Percentiles rank a stretch among this genome's conserved stretches.
These are phyloP conservation scores for Escovopsis sp. DNA, from an alignment of 2,329 filamentous ascomycete genomes.

Conservation along the genomic window DNA sequence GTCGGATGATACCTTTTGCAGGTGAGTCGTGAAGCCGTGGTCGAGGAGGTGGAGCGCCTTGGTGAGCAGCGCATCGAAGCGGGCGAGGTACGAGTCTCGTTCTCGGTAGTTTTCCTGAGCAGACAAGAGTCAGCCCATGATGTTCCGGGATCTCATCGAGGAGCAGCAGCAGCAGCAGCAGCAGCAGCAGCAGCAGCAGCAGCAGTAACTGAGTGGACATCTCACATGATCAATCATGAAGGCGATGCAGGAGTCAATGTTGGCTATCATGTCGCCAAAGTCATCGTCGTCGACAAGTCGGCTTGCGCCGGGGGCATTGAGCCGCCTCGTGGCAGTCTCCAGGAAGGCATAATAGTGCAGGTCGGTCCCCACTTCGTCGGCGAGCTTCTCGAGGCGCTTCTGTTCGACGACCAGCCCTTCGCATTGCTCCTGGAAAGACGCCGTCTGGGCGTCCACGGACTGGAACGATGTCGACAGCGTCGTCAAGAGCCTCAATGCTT, in stretches of 20 bases:
- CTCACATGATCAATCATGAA: conserved; percentile 82
- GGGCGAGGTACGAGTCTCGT: conserved; percentile 71
- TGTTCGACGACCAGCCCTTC: conserved; percentile 77
- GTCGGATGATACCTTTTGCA: conserved; percentile 40
- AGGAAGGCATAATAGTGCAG: conserved; percentile 91
- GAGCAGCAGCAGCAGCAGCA: too few relatives aligned
- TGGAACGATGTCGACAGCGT: conserved; percentile 76
- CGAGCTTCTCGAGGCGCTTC: conserved; percentile 60
- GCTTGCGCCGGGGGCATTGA: conserved; percentile 84
- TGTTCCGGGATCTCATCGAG: too few relatives aligned
- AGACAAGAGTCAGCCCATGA: neutral
- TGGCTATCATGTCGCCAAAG: conserved; percentile 77
- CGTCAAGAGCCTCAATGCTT: conserved; percentile 60
- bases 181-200: too few relatives aligned
- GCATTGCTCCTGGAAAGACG: conserved; percentile 84
- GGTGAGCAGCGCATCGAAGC: conserved; percentile 68
- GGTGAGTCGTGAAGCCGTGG: conserved; percentile 36
- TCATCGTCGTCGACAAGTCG: conserved; percentile 71
- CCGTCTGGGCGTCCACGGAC: conserved; percentile 76
- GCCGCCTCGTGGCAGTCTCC: conserved; percentile 72
- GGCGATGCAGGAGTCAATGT: conserved; percentile 76
- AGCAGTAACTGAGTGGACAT: conserved; percentile 1
- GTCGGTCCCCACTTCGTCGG: conserved; percentile 74
- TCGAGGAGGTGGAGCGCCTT: conserved; percentile 49
- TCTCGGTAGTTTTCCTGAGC: conserved; percentile 63